These are phyloP conservation scores for Fusarium sp. DNA, from an alignment of 2,329 filamentous ascomycete species.

Conservation along the genomic window DNA sequence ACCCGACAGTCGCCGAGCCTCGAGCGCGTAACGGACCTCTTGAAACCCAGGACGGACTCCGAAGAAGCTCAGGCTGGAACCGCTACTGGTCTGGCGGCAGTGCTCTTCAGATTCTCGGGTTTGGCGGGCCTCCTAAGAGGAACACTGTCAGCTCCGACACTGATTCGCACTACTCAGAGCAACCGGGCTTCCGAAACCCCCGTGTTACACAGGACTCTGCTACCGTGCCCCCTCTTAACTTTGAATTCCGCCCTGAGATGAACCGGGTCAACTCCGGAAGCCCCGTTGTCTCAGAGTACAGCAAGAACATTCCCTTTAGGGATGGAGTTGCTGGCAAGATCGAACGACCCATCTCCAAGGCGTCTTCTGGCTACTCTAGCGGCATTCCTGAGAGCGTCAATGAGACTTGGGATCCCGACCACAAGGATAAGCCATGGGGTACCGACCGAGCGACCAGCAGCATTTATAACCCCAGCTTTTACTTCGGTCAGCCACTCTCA, in stretches of 20 bases:
- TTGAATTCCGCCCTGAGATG: constrained; percentile 71
- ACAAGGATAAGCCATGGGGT: constrained; percentile 60
- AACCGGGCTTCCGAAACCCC: constrained; percentile 40
- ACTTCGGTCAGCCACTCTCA: constrained; percentile 56
- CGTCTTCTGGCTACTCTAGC: constrained; percentile 69
- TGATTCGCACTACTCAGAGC: constrained; percentile 66
- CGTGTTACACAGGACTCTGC: constrained; percentile 74
- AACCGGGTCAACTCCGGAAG: constrained; percentile 76
- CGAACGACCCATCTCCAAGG: constrained; percentile 65
- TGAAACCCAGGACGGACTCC: constrained; percentile 56
- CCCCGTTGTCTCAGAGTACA: constrained; percentile 73
- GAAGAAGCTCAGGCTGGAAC: constrained; percentile 80
- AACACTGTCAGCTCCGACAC: constrained; percentile 65
- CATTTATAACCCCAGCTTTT: constrained; percentile 60
- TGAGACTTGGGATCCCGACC: constrained; percentile 65
- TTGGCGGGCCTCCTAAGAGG: constrained; percentile 59
- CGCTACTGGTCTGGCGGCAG: constrained; percentile 81
- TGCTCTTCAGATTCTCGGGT: constrained; percentile 72
- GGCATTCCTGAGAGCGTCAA: constrained; percentile 73
- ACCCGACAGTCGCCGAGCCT: constrained; percentile 49
- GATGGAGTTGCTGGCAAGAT: constrained; percentile 71
- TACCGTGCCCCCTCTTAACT: constrained; percentile 74
- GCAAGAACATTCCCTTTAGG: constrained; percentile 60
- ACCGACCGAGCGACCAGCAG: constrained; percentile 63
- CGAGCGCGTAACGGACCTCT: constrained; percentile 50